phyloP scores from a whole-genome alignment of 345 rosid genomes.

The Zanthoxylum bungeanum region DNA sequence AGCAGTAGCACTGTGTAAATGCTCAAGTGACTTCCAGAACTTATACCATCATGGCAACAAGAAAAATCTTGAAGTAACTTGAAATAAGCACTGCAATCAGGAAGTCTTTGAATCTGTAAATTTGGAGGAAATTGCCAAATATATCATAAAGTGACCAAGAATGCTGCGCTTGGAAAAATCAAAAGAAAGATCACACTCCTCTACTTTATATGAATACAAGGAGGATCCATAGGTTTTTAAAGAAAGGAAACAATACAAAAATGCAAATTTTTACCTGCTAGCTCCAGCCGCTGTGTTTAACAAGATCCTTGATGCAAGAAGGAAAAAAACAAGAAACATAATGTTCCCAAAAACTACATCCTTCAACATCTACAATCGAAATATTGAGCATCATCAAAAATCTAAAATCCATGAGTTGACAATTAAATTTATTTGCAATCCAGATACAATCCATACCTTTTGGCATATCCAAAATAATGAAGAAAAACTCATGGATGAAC shows the following conservation, averaged over 20 bases:
- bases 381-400: constrained; percentile 7
- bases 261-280: constrained; percentile 59
- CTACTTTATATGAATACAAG: not conserved
- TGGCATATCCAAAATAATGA: constrained; percentile 28
- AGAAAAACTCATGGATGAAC: constrained; percentile 35
- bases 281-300: constrained; percentile 29
- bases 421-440: not conserved
- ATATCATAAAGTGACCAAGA: not conserved
- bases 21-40: constrained; percentile 9
- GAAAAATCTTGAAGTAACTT: constrained; percentile 73
- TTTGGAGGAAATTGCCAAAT: not conserved
- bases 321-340: constrained; percentile 45
- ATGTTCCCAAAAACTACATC: constrained; percentile 60
- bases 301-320: constrained; percentile 38
- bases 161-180: not conserved
- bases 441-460: constrained; percentile 50
- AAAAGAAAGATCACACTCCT: not conserved
- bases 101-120: constrained; percentile 48
- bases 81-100: constrained; percentile 58
- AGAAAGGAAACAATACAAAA: not conserved
- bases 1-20: not conserved
- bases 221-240: not conserved
- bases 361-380: constrained; percentile 44
- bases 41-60: constrained; percentile 65
- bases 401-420: not conserved